Evolutionary conservation across 2,329 filamentous ascomycete genomes (phyloP).

Genomic region (Trichoderma sp.): DNA sequence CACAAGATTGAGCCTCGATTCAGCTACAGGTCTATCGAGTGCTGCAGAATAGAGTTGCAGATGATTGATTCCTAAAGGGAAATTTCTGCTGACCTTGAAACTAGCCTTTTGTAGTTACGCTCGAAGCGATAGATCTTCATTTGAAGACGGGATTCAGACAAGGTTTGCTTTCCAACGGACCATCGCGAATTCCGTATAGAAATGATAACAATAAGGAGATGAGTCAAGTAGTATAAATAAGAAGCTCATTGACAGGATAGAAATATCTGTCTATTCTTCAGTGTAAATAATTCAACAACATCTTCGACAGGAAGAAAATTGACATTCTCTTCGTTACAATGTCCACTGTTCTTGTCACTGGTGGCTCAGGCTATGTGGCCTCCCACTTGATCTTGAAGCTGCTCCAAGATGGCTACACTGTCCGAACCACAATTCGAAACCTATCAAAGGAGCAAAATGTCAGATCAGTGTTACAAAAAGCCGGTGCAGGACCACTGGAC

Average conservation of each 20-base stretch:
- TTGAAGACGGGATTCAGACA: background rate
- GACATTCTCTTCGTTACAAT: background rate
- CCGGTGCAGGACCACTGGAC: conserved; percentile 16
- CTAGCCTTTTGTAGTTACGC: background rate
- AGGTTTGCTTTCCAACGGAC: background rate
- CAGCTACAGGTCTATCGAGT: no score
- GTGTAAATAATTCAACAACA: background rate
- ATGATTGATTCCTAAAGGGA: conserved; percentile 22
- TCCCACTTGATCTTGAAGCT: conserved; percentile 28
- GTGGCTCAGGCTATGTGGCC: conserved; percentile 30
- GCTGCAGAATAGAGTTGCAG: background rate
- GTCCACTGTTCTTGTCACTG: conserved; percentile 27
- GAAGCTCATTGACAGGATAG: background rate
- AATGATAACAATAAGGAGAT: background rate
- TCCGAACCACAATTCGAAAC: conserved; percentile 27
- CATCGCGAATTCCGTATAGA: background rate
- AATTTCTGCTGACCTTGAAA: background rate
- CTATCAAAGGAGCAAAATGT: conserved; percentile 16
- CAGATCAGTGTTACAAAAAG: conserved; percentile 3
- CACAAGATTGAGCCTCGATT: background rate
- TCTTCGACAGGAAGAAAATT: background rate
- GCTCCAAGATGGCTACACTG: conserved; percentile 24
- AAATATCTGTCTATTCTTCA: background rate
- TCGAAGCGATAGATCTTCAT: background rate
- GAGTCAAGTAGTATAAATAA: background rate